Conservation (phyloP, 345 rosid species). For the Camelina neglecta region DNA sequence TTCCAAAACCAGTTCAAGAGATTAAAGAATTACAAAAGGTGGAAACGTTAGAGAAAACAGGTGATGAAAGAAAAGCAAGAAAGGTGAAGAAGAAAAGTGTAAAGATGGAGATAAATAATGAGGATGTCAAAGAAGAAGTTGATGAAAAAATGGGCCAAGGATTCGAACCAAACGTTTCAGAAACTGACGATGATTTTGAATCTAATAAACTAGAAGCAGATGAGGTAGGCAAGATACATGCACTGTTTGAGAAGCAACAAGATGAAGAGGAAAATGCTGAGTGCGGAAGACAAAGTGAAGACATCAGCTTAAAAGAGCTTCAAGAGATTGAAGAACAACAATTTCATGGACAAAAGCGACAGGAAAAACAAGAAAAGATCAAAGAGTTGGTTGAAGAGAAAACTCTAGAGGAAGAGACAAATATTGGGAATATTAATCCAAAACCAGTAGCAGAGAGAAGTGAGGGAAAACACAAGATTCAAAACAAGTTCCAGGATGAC, state of each 20-base stretch:
- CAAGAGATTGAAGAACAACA: slow-evolving; percentile 6
- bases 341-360: not conserved
- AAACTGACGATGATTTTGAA: slow-evolving; percentile 23
- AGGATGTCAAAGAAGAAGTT: slow-evolving; percentile 11
- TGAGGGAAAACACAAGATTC: too few species aligned
- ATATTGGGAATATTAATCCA: not conserved
- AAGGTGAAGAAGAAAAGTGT: not conserved
- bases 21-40: slow-evolving; percentile 24
- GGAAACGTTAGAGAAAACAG: not conserved
- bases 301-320: slow-evolving; percentile 13
- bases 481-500: not conserved
- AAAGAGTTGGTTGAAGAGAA: slow-evolving; percentile 22
- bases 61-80: slow-evolving; percentile 4
- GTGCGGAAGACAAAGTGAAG: slow-evolving; percentile 9
- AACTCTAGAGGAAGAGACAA: slow-evolving; percentile 16
- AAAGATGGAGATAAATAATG: not conserved
- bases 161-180: slow-evolving; percentile 4
- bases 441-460: slow-evolving; percentile 6
- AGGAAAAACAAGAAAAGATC: not conserved
- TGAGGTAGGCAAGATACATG: slow-evolving; percentile 5
- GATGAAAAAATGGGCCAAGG: slow-evolving; percentile 25
- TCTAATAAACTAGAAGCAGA: slow-evolving; percentile 8
- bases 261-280: slow-evolving; percentile 6
- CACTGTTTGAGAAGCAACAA: slow-evolving; percentile 22
- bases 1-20: slow-evolving; percentile 7